Base-by-base conservation (phyloP, 495 filamentous ascomycete species). In the Tuber borchii region DNA sequence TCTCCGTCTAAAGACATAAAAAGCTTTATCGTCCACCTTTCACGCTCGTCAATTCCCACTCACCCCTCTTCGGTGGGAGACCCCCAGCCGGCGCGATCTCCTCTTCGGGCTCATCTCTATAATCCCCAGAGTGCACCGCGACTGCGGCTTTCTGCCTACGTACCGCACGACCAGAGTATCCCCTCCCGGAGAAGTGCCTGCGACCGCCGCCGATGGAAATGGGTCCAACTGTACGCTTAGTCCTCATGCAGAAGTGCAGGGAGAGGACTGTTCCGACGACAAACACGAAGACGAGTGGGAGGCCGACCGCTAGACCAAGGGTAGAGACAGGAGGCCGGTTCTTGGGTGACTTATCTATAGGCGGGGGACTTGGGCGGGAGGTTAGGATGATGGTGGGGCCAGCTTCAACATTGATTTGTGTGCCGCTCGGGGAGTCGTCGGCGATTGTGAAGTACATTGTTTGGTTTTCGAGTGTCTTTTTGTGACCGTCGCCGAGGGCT, bases 11-110 rank as follows among this genome's bases (percentile, higher is more conserved):
- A 31, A 19, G 14, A 34, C 56, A 34, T 34, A 31, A 65, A 31
- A 34, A 14, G 31, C 73, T 73, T 71, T 76, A 79, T 31, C 68
- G 78, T 43, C 80, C 80, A 45, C 80, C 80, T 75, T 76, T 74
- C 22, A 82, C 80, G 73, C 75, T 79, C 31, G 80, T 80, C 72
- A 82, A 69, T 48, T 82, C 80, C 80, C 80, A 82, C 19, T 81
- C 74, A 26, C 71, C 68, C 6, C 34, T 61, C 44, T 71, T 69
- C 17, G 65, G 68, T 26, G 71, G 74, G 42, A 34, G n/a, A 1
- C 76, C 73, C 37, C 51, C 70, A 51, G 71, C 45, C 10, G 26
- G 39, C 5, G 56, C 26, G 22, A 61, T 31, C 26, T 37, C 79
- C 9, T 71, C 80, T 20, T 65, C 70, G 3, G 56, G 22, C 5